Evolutionary conservation across 768 basidiomycete genomes (phyloP).

Genomic region (Psilocybe cubensis): DNA sequence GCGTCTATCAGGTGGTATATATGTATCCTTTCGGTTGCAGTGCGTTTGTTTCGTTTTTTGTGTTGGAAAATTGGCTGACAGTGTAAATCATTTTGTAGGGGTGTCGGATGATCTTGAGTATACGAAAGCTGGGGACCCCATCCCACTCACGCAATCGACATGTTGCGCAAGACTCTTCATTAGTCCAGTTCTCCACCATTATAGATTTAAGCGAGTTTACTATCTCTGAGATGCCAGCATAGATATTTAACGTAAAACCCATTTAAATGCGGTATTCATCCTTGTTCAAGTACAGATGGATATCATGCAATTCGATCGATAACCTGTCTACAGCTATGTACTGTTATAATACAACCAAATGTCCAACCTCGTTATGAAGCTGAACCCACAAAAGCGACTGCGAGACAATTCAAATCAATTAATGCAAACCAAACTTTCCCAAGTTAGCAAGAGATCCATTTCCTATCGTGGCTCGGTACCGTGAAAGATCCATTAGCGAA

Average conservation of each 20-base stretch:
- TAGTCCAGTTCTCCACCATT: conserved; percentile 8
- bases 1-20: conserved; percentile 6
- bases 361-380: background rate
- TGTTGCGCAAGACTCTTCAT: background rate
- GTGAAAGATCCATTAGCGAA: conserved; percentile 32
- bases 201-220: background rate
- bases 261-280: background rate
- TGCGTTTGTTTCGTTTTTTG: background rate
- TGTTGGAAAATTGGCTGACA: background rate
- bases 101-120: conserved; percentile 16
- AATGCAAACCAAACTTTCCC: background rate
- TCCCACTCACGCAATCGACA: conserved; percentile 25
- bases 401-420: background rate
- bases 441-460: background rate
- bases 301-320: background rate
- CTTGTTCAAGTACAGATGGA: background rate
- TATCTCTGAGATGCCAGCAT: background rate
- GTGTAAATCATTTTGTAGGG: conserved; percentile 8
- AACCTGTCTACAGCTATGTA: background rate
- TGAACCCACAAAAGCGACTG: background rate
- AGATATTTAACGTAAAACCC: too few species aligned
- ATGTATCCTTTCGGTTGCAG: conserved; percentile 7
- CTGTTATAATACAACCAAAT: background rate
- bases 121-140: conserved; percentile 12
- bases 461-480: too few species aligned